phyloP scores from a whole-genome alignment of 208 protist genomes.

The Sergeia podlipaevii region DNA sequence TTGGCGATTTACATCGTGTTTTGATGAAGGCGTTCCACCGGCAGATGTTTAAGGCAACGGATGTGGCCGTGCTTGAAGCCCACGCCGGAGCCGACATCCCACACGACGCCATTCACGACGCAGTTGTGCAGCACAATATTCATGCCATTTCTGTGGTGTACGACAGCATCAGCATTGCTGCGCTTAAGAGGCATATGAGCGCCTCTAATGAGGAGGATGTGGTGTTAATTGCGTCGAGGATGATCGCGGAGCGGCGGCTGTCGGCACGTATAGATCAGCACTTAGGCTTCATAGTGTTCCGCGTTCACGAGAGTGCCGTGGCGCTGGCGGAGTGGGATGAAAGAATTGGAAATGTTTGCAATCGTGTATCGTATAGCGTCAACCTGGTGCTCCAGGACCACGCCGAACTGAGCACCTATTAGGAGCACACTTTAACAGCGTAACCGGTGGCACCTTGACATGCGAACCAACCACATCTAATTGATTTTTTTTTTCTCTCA shows the following conservation, averaged over 20 bases:
- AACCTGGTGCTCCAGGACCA: conserved; percentile 25
- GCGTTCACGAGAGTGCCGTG: conserved; percentile 14
- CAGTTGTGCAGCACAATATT: conserved; percentile 93
- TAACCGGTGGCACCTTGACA: too few species aligned
- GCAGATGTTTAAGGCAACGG: conserved; percentile 27
- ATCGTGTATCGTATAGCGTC: conserved; percentile 22
- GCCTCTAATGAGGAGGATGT: conserved; percentile 51
- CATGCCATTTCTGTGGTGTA: conserved; percentile 86
- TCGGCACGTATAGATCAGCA: conserved; percentile 31
- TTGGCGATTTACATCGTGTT: conserved; percentile 61
- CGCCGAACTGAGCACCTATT: conserved; percentile 22
- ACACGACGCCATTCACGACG: conserved; percentile 11
- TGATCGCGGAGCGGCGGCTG: conserved; percentile 89
- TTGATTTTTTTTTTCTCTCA: not conserved
- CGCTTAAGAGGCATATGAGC: conserved; percentile 83
- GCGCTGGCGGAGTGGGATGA: conserved; percentile 27
- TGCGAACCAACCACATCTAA: too few species aligned
- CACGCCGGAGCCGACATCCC: conserved; percentile 14
- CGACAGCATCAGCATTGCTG: conserved; percentile 90
- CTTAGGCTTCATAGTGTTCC: conserved; percentile 28
- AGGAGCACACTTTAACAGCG: conserved; percentile 9
- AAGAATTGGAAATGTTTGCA: conserved; percentile 24
- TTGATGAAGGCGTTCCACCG: conserved; percentile 68
- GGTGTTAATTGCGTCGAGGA: conserved; percentile 81
- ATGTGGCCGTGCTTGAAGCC: conserved; percentile 51